A percentile compares a stretch with the other conserved stretches of the same genome.
Conservation (phyloP, 371 early-diverging fungal species). For the Phascolomyces articulosus region DNA sequence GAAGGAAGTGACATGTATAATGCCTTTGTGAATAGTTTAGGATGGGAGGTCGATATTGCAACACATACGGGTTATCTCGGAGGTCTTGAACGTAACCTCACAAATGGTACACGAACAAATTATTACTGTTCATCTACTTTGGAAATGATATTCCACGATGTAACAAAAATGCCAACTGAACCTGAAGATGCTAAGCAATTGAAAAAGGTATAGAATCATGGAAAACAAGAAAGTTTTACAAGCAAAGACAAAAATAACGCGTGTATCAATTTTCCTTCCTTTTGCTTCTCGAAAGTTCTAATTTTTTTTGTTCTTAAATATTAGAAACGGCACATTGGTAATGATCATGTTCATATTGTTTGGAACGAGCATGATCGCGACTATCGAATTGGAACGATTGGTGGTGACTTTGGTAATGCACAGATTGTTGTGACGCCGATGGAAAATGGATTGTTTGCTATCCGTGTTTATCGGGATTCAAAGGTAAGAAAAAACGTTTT, state of each 20-base stretch:
- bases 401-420: conserved; percentile 97
- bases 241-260: too few species aligned
- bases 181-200: conserved; percentile 77
- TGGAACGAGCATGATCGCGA: conserved; percentile 93
- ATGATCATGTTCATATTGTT: conserved; percentile 96
- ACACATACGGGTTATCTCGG: conserved; percentile 89
- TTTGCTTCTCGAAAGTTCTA: conserved; percentile 18
- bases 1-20: conserved; percentile 71
- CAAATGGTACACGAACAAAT: conserved; percentile 77
- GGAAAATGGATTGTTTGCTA: conserved; percentile 65
- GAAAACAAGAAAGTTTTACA: conserved; percentile 13
- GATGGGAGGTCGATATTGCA: conserved; percentile 83
- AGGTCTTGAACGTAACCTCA: conserved; percentile 80
- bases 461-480: conserved; percentile 77
- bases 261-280: too few species aligned
- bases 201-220: conserved; percentile 82
- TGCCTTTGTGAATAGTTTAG: conserved; percentile 84
- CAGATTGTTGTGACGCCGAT: conserved; percentile 90
- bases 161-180: conserved; percentile 88
- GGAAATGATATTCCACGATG: conserved; percentile 94
- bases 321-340: conserved; percentile 97
- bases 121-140: conserved; percentile 83
- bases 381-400: conserved; percentile 87
- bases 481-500: conserved; percentile 58
- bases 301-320: too few species aligned